phyloP scores from a whole-genome alignment of 257 asterid species.

The Anisodus tanguticus region DNA sequence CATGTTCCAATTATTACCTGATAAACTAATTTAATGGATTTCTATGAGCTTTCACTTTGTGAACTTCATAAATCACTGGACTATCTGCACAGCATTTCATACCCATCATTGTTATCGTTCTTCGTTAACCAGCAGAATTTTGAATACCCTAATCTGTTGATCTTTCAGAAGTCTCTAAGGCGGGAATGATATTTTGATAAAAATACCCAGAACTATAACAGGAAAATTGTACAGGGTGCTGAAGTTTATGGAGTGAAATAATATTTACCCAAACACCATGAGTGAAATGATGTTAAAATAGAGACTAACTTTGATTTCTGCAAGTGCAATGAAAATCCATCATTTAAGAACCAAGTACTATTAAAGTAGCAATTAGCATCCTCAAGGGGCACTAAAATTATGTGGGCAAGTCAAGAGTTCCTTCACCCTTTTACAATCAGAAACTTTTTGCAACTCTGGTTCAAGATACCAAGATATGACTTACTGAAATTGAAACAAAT shows the following conservation, averaged over 20 bases:
- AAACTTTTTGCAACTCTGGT: not conserved
- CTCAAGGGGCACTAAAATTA: not conserved
- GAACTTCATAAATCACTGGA: not conserved
- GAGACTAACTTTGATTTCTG: not conserved
- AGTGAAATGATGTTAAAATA: no score
- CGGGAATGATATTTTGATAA: no score
- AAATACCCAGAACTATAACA: no score
- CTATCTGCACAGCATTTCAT: not conserved
- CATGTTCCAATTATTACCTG: conserved; percentile 21
- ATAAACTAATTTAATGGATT: not conserved
- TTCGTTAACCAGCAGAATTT: conserved; percentile 10
- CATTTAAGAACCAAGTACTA: no score
- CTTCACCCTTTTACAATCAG: not conserved
- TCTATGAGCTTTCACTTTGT: not conserved
- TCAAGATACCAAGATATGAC: not conserved
- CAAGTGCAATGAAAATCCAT: not conserved
- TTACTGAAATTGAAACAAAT: not conserved
- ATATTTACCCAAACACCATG: no score
- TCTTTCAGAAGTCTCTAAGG: not conserved
- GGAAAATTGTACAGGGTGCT: no score
- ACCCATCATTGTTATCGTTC: not conserved
- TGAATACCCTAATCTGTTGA: conserved; percentile 1
- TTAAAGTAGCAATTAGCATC: no score
- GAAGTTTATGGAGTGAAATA: no score
- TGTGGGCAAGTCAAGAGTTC: not conserved